Percentiles rank a stretch among this genome's conserved stretches.
phyloP scores from a whole-genome alignment of 1,139 yeast species.

The Lodderomyces pseudojiufengensis region DNA sequence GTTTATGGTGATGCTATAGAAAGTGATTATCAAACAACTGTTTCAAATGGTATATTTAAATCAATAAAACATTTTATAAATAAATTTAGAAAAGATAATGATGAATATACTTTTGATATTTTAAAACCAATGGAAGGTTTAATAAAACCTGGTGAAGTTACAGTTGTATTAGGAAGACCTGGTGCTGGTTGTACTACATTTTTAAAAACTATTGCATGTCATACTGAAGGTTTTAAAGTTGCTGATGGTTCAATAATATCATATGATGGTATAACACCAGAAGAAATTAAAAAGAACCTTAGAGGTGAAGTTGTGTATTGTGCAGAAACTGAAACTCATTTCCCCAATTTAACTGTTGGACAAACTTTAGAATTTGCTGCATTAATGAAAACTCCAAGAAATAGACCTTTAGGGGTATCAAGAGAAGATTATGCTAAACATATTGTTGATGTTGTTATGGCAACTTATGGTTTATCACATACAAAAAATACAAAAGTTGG shows the following conservation, averaged over 20 bases:
- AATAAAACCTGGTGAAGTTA: slow-evolving; percentile 60
- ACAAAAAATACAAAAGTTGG: slow-evolving; percentile 23
- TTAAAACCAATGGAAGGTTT: slow-evolving; percentile 35
- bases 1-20: slow-evolving; percentile 77
- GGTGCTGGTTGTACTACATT: slow-evolving; percentile 78
- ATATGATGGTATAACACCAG: slow-evolving; percentile 31
- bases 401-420: slow-evolving; percentile 31
- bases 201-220: slow-evolving; percentile 64
- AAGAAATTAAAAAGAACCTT: slow-evolving; percentile 25
- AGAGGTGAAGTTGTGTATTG: slow-evolving; percentile 56
- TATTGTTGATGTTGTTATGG: slow-evolving; percentile 15
- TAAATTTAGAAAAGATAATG: slow-evolving; percentile 28
- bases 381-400: slow-evolving; percentile 39
- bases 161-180: slow-evolving; percentile 51
- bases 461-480: slow-evolving; percentile 20
- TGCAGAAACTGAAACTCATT: slow-evolving; percentile 52
- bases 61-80: slow-evolving; percentile 10
- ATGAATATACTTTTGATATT: slow-evolving; percentile 21
- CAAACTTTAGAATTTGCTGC: slow-evolving; percentile 48
- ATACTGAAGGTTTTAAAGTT: slow-evolving; percentile 68
- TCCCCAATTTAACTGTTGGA: slow-evolving; percentile 52
- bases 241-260: slow-evolving; percentile 44
- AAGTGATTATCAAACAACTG: slow-evolving; percentile 75
- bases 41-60: slow-evolving; percentile 47
- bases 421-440: slow-evolving; percentile 40